Evolutionary conservation across 106 monocot genomes (phyloP).

Genomic region (Allium sativum): DNA sequence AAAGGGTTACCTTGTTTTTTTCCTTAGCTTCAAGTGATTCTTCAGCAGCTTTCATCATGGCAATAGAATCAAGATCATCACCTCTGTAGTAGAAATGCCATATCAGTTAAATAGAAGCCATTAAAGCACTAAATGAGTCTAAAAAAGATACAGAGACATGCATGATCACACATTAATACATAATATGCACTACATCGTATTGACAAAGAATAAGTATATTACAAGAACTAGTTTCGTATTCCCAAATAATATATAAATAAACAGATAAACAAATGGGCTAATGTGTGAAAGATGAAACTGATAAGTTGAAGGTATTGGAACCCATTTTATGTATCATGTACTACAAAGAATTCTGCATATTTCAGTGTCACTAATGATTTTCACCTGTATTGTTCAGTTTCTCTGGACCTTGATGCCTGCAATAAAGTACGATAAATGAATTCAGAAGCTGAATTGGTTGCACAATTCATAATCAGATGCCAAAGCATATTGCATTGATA

Average conservation of each 20-base stretch:
- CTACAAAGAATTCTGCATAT: neutral
- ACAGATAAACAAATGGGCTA: neutral
- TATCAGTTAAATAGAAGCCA: neutral
- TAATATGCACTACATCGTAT: neutral
- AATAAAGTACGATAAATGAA: constrained; percentile 3
- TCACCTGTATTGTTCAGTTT: constrained; percentile 17
- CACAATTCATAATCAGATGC: neutral
- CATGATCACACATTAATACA: neutral
- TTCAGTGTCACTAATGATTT: neutral
- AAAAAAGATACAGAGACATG: neutral
- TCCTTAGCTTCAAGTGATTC: constrained; percentile 40
- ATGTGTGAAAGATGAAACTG: neutral
- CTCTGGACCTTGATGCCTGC: constrained; percentile 21
- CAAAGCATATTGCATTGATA: neutral
- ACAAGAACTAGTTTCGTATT: neutral
- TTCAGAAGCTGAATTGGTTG: neutral
- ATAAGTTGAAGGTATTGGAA: neutral
- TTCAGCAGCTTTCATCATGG: constrained; percentile 49
- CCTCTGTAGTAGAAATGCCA: constrained; percentile 17
- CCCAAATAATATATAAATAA: neutral
- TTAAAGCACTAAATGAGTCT: neutral
- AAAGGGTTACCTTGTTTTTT: constrained; percentile 26
- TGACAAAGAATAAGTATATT: neutral
- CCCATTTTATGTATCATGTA: neutral
- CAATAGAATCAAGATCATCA: constrained; percentile 32